A percentile compares a stretch with the other conserved stretches of the same genome.
Conservation (phyloP, 148 eudicot species). For the Talinum fruticosum region DNA sequence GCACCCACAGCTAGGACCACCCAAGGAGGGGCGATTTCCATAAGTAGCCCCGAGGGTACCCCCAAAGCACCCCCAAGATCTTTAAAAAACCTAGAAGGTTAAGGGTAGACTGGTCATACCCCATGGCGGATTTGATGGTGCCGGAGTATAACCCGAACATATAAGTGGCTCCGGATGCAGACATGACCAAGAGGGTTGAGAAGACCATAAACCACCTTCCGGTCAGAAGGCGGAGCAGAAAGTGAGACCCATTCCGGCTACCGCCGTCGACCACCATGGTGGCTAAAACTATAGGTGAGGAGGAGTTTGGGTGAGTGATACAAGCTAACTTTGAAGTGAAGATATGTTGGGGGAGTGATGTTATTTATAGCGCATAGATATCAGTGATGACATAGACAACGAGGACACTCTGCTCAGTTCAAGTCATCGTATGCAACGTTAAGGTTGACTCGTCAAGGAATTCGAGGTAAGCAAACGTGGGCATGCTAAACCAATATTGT, state of each 20-base stretch:
- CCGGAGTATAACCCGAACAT: slow-evolving; percentile 42
- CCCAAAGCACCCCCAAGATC: slow-evolving; percentile 41
- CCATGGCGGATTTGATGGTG: slow-evolving; percentile 26
- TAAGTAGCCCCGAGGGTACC: slow-evolving; percentile 34
- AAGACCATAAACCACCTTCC: slow-evolving; percentile 54
- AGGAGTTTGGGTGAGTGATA: too few relatives aligned
- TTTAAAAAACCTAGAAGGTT: slow-evolving; percentile 45
- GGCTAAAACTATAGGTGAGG: too few relatives aligned
- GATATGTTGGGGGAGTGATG: too few relatives aligned
- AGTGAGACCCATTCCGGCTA: not conserved
- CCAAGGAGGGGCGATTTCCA: slow-evolving; percentile 46
- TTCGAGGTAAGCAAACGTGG: too few relatives aligned
- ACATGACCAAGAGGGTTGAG: slow-evolving; percentile 38
- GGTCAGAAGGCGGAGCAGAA: slow-evolving; percentile 17
- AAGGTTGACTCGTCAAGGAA: too few relatives aligned
- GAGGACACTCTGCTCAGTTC: too few relatives aligned
- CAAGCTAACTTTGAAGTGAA: too few relatives aligned
- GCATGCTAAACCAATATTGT: too few relatives aligned
- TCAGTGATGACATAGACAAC: too few relatives aligned
- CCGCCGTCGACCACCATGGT: slow-evolving; percentile 2
- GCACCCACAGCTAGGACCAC: slow-evolving; percentile 38
- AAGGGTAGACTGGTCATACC: slow-evolving; percentile 43
- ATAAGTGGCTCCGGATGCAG: slow-evolving; percentile 41
- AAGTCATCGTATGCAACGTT: too few relatives aligned
- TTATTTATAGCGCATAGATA: too few relatives aligned